Conservation (phyloP, 768 basidiomycete genomes). For the Suillus tomentosus region DNA sequence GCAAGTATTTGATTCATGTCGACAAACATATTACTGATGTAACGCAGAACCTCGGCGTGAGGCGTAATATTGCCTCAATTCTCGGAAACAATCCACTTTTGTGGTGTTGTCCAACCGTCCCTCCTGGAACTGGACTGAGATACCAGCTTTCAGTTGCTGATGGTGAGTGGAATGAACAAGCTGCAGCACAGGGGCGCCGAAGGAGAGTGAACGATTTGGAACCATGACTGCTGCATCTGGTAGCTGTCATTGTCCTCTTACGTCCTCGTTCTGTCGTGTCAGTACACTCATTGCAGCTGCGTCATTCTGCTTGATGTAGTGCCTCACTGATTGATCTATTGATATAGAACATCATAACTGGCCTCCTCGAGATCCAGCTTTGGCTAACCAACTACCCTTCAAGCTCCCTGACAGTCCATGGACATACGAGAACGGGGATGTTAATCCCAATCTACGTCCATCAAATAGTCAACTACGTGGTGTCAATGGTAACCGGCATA, state of each 20-base stretch:
- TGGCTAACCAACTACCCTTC: conserved; percentile 40
- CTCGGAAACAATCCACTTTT: conserved; percentile 73
- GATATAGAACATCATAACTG: conserved; percentile 45
- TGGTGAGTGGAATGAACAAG: conserved; percentile 71
- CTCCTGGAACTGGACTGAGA: conserved; percentile 72
- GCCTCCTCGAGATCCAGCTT: conserved; percentile 73
- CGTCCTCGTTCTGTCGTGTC: conserved; percentile 10
- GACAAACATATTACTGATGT: conserved; percentile 15
- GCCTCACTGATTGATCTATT: conserved; percentile 33
- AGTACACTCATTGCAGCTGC: conserved; percentile 5
- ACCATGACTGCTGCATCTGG: conserved; percentile 1
- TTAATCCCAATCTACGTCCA: conserved; percentile 78
- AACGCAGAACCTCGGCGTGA: conserved; percentile 72
- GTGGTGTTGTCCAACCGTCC: conserved; percentile 82
- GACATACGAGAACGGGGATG: conserved; percentile 76
- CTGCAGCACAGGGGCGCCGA: conserved; percentile 19
- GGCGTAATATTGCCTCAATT: conserved; percentile 73
- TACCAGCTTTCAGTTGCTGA: conserved; percentile 71
- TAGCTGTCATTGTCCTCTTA: conserved; percentile 13
- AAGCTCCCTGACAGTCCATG: conserved; percentile 69
- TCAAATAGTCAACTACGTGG: conserved; percentile 48
- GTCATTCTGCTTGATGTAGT: conserved; percentile 14
- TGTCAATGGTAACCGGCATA: conserved; percentile 21
- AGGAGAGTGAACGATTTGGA: conserved; percentile 14
- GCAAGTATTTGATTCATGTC: conserved; percentile 43